Evolutionary conservation across 2,329 filamentous ascomycete genomes (phyloP).

Genomic region (Aspergillus fischeri): DNA sequence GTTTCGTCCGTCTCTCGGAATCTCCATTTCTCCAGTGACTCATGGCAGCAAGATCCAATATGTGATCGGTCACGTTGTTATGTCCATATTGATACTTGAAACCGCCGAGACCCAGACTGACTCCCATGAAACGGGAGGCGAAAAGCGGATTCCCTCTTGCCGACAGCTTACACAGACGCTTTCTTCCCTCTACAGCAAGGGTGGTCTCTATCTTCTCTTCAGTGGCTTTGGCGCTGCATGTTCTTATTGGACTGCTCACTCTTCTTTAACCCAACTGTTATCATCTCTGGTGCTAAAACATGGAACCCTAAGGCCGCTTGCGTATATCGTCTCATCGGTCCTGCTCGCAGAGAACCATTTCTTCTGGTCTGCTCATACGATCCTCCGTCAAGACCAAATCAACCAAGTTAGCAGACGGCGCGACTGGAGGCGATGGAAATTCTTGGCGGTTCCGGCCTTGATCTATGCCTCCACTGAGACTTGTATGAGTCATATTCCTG

Average conservation of each 20-base stretch:
- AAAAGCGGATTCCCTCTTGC: not conserved
- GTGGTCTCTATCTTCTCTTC: not conserved
- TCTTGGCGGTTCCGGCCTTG: not conserved
- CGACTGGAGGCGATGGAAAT: not conserved
- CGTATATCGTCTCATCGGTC: not conserved
- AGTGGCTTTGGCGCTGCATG: not conserved
- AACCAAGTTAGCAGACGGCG: not conserved
- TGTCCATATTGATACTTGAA: slow-evolving; percentile 5
- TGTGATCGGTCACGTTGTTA: not conserved
- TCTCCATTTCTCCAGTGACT: not conserved
- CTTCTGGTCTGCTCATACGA: not conserved
- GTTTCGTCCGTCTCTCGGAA: not conserved
- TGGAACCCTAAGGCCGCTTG: not conserved
- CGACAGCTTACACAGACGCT: not conserved
- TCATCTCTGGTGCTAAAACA: not conserved
- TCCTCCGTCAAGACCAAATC: not conserved
- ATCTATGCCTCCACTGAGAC: not conserved
- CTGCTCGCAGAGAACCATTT: slow-evolving; percentile 5
- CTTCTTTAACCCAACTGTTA: not conserved
- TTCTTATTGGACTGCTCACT: not conserved
- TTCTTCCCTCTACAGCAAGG: not conserved
- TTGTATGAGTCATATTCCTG: not conserved
- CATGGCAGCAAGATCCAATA: not conserved
- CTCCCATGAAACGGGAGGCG: not conserved
- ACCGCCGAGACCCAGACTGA: not conserved